Evolutionary conservation across 345 rosid species (phyloP).

Genomic region (Turritis glabra): DNA sequence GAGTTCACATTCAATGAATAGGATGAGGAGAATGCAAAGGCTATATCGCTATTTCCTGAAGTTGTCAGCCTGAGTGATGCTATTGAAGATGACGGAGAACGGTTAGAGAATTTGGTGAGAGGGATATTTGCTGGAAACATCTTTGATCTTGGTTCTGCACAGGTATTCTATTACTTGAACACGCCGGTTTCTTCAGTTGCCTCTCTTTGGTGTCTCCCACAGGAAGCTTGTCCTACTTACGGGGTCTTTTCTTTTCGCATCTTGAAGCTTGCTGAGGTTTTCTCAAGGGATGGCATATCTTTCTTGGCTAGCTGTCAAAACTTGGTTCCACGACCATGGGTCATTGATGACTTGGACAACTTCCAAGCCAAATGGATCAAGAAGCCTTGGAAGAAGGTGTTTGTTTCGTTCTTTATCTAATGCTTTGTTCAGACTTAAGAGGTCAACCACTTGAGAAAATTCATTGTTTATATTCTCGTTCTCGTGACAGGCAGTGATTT

Average conservation of each 20-base stretch:
- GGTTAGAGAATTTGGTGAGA: constrained; percentile 74
- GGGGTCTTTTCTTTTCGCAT: constrained; percentile 17
- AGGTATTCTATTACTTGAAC: constrained; percentile 46
- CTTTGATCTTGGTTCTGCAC: constrained; percentile 96
- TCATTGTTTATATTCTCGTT: not conserved
- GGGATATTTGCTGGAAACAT: constrained; percentile 98
- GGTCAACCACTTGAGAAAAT: not conserved
- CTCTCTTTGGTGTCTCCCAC: constrained; percentile 2
- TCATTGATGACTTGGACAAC: constrained; percentile 82
- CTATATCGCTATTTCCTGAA: constrained; percentile 74
- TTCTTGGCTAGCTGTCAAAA: constrained; percentile 86
- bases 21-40: constrained; percentile 99
- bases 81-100: constrained; percentile 67
- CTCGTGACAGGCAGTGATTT: constrained; percentile 74
- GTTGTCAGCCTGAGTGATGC: constrained; percentile 75
- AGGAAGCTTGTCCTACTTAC: not conserved
- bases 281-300: constrained; percentile 92
- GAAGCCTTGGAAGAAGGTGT: constrained; percentile 90
- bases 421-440: not conserved
- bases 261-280: constrained; percentile 95
- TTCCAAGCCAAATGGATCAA: constrained; percentile 77
- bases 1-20: constrained; percentile 31
- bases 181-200: not conserved
- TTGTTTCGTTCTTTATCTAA: constrained; percentile 7
- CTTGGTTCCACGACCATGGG: constrained; percentile 94